Evolutionary conservation across 2,329 filamentous ascomycete species (phyloP).

Genomic region (Aspergillus fumigatiaffinis): DNA sequence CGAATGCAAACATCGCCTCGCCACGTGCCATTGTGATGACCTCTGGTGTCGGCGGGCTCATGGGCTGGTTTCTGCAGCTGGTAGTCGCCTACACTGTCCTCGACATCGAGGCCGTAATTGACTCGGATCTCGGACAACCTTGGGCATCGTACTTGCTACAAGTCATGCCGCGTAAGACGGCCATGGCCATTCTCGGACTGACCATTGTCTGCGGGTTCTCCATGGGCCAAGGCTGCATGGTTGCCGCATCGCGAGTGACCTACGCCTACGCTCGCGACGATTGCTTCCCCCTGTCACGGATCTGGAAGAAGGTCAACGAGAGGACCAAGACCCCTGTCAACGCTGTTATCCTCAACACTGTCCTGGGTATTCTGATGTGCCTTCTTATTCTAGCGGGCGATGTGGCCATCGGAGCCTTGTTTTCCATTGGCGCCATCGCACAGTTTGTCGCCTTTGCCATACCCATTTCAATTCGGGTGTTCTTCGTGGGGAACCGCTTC

Average conservation of each 20-base stretch:
- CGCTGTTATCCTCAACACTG: conserved; percentile 64
- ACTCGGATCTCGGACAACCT: conserved; percentile 63
- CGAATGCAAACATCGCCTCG: conserved; percentile 66
- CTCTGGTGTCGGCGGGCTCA: conserved; percentile 59
- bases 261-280: conserved; percentile 71
- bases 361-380: conserved; percentile 57
- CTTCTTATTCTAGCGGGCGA: conserved; percentile 63
- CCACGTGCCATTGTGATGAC: conserved; percentile 70
- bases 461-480: conserved; percentile 42
- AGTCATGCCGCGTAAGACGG: conserved; percentile 57
- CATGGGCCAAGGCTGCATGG: conserved; percentile 72
- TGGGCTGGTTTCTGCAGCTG: conserved; percentile 71
- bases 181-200: conserved; percentile 59
- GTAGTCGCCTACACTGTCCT: conserved; percentile 69
- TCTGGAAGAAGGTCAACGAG: conserved; percentile 59
- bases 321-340: conserved; percentile 65
- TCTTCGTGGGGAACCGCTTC: conserved; percentile 59
- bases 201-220: conserved; percentile 67
- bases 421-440: conserved; percentile 66
- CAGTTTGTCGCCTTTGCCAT: conserved; percentile 55
- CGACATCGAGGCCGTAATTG: conserved; percentile 56
- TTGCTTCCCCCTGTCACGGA: conserved; percentile 59
- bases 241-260: conserved; percentile 62
- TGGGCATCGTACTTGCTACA: conserved; percentile 68
- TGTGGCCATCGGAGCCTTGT: conserved; percentile 63